Conservation (phyloP, 2,329 filamentous ascomycete genomes). For the Cyphellophora attinorum region DNA sequence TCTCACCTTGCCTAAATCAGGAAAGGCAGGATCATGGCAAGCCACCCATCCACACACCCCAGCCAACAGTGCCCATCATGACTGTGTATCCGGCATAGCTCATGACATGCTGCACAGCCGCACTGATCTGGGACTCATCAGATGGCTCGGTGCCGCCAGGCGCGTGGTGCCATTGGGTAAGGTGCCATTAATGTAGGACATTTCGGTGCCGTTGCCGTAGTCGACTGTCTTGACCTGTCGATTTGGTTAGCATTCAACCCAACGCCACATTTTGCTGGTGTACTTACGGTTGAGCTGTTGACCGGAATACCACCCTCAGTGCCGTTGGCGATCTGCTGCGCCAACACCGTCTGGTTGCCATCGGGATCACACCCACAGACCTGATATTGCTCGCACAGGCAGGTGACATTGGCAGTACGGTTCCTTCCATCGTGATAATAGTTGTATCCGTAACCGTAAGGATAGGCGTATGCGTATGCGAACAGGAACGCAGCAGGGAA, state of each 20-base stretch:
- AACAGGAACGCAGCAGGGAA: conserved; percentile 48
- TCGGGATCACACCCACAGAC: conserved; percentile 50
- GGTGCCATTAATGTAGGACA: conserved; percentile 39
- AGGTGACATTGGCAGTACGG: conserved; percentile 39
- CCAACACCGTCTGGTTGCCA: conserved; percentile 32
- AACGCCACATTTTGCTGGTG: too few relatives aligned
- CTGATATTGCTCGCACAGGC: conserved; percentile 44
- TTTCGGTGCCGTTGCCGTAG: conserved; percentile 32
- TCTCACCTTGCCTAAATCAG: not conserved
- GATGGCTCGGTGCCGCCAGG: conserved; percentile 21
- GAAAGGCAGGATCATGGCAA: not conserved
- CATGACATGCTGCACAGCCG: conserved; percentile 14
- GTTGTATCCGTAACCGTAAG: conserved; percentile 40
- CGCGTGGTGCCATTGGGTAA: conserved; percentile 34
- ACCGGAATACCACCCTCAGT: conserved; percentile 20
- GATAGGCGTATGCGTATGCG: conserved; percentile 44
- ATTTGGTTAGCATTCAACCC: too few relatives aligned
- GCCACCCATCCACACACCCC: conserved; percentile 9
- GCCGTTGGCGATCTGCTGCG: conserved; percentile 32
- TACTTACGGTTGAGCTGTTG: conserved; percentile 30
- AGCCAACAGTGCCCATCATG: conserved; percentile 26
- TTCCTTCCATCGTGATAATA: conserved; percentile 30
- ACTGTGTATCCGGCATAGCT: conserved; percentile 33
- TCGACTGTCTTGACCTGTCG: conserved; percentile 27
- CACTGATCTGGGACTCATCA: conserved; percentile 11